Evolutionary conservation across 1,284 basidiomycete genomes (phyloP), one percentile per base, ranked within the genome.

Genomic region (Tilletia caries): DNA sequence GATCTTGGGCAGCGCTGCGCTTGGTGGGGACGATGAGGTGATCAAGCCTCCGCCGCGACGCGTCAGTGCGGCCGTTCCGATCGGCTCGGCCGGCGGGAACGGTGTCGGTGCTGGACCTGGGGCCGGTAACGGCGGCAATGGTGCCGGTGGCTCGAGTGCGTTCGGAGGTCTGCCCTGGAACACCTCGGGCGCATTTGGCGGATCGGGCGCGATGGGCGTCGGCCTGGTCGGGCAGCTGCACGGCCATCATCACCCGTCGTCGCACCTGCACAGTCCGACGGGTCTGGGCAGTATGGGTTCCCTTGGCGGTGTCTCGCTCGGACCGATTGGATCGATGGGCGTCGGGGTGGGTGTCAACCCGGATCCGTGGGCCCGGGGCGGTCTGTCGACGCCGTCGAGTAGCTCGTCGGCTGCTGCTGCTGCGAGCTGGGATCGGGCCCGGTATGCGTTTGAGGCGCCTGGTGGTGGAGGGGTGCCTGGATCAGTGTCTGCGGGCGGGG

Each of bases 21-120:
- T 82, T 5, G 78, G 80, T 37, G 79, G 75, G n/a, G 81, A 82
- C 54, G 81, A 82, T 71, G 81, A 82, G 72, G 74, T 79, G 27
- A 71, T 82, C 34, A 77, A 80, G 68, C 81, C 81, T 34, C 73
- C 75, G 65, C 78, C 75, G 32, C 70, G 78, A 33, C 66, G 80
- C n/a, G 72, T 72, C 25, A 75, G 75, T 41, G 73, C 77, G 67
- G 76, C 78, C 4, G 72, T 75, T n/a, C 71, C 78, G 27, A 74
- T 76, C 50, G 71, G 71, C 12, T 68, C 66, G 37, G 41, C 18
- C 10, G 32, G 23, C 23, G 68, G 66, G 20, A 27, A 18, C 67
- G 48, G 44, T 23, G 52, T 27, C 20, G 34, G 33, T 23, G 37
- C 3, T 25, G n/a, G n/a, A n/a, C n/a, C n/a, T n/a, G 20, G n/a